Conservation (phyloP, 1,284 basidiomycete genomes). For the Ceratorhiza oryzae-sativae region DNA sequence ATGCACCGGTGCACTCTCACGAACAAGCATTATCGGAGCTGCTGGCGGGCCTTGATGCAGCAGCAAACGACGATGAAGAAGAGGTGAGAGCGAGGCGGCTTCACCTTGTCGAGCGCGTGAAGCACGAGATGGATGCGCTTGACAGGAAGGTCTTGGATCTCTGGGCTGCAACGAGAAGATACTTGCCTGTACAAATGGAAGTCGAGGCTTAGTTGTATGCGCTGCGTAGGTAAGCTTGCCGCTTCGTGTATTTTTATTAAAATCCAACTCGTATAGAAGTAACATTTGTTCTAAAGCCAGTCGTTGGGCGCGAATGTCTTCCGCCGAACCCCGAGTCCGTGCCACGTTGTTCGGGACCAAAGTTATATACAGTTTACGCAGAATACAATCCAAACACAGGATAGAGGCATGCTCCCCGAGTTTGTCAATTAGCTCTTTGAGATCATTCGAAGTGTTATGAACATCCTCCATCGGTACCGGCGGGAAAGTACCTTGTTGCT, state of each 20-base stretch:
- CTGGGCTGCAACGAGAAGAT: slow-evolving; percentile 19
- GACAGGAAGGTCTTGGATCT: slow-evolving; percentile 27
- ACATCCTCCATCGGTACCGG: too few species aligned
- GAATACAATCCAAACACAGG: too few species aligned
- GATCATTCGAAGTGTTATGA: too few species aligned
- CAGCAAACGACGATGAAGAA: slow-evolving; percentile 41
- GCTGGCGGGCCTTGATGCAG: background rate
- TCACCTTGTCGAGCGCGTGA: background rate
- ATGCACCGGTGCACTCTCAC: background rate
- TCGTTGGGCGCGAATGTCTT: too few species aligned
- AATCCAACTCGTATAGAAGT: too few species aligned
- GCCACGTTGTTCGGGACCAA: too few species aligned
- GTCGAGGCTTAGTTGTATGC: background rate
- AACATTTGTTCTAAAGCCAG: too few species aligned
- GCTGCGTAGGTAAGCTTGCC: background rate
- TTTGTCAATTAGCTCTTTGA: too few species aligned
- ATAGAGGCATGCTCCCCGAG: too few species aligned
- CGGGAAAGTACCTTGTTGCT: too few species aligned
- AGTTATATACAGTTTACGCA: too few species aligned
- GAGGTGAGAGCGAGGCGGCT: slow-evolving; percentile 43
- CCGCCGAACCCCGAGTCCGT: too few species aligned
- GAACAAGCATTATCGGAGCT: slow-evolving; percentile 18
- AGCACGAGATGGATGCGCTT: slow-evolving; percentile 16
- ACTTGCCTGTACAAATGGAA: background rate
- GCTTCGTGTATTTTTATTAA: background rate